phyloP scores from a whole-genome alignment of 2,329 filamentous ascomycete species.

The Leptoxyphium fumago region DNA sequence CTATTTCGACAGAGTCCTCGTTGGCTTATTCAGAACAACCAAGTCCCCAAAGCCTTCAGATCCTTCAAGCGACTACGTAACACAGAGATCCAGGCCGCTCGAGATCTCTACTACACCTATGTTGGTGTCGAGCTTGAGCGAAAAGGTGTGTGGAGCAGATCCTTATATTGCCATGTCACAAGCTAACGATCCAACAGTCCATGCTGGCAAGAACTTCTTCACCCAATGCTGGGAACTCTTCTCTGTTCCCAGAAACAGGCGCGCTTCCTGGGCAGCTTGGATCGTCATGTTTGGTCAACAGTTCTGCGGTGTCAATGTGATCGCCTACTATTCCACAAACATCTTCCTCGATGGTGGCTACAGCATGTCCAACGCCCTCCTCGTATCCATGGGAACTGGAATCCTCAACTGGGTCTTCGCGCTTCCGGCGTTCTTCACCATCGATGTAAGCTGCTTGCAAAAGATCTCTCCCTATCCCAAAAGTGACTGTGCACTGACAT shows the following conservation, averaged over 20 bases:
- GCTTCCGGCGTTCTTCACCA: slow-evolving; percentile 17
- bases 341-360: slow-evolving; percentile 14
- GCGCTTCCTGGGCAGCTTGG: slow-evolving; percentile 9
- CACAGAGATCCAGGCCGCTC: slow-evolving; percentile 16
- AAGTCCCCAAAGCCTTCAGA: slow-evolving; percentile 21
- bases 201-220: slow-evolving; percentile 13
- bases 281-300: slow-evolving; percentile 12
- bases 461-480: no score
- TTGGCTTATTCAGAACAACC: slow-evolving; percentile 13
- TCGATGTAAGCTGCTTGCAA: slow-evolving; percentile 14
- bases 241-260: slow-evolving; percentile 11
- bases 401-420: slow-evolving; percentile 27
- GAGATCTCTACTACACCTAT: slow-evolving; percentile 17
- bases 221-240: slow-evolving; percentile 9
- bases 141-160: slow-evolving; percentile 5
- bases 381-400: slow-evolving; percentile 21
- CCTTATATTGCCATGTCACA: background rate
- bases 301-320: slow-evolving; percentile 8
- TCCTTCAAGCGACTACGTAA: slow-evolving; percentile 27
- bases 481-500: slow-evolving; percentile 17
- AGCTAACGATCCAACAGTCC: slow-evolving; percentile 4
- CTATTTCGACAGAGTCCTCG: slow-evolving; percentile 4
- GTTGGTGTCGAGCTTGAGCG: slow-evolving; percentile 14
- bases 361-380: slow-evolving; percentile 12
- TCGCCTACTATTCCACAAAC: slow-evolving; percentile 8